Base-by-base conservation (phyloP, 2,329 filamentous ascomycete genomes). In the Cladophialophora immunda region DNA sequence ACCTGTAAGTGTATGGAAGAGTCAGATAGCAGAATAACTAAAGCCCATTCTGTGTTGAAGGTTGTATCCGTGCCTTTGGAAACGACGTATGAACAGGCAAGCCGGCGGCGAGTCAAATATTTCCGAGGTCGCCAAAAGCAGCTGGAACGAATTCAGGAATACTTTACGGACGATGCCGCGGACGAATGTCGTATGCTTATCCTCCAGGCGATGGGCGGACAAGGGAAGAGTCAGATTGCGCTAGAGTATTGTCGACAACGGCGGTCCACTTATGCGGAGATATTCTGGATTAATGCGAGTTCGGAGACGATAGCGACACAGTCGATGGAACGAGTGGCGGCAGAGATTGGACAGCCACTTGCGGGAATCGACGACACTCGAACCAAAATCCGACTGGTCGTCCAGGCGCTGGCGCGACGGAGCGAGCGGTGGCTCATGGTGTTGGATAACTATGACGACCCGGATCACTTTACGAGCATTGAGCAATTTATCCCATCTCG, bases 391-490 rank as follows among this genome's bases (percentile, higher is more conserved):
- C 54, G 30, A 19, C 32, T 32, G 13, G 54, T 57, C 30, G 30
- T 57, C 54, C 27, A 27, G 17, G 30, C 27, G 17, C 54, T 57
- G 8, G 30, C 54, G 30, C 15, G 15, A 19, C 19, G 30, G 25
- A n/a, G 19, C 4, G 30, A 58, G 25, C 29, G 55, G 11, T 58
- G 55, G 55, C 32, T 58, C 4, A 38, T 58, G 55, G 55, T 58
- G 55, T 58, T 58, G 32, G 55, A 58, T 58, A 58, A 58, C n/a
- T 58, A 38, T 27, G 55, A 58, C 30, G 34, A 58, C n/a, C 55
- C 55, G 11, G n/a, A 6, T 9, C 7, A 5, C 15, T 58, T 58
- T 38, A 9, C 55, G 15, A n/a, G 11, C 5, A 38, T 58, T 25
- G 13, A 22, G n/a, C 27, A 58, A 2, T 58, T 36, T 27, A 38